phyloP scores from a whole-genome alignment of 768 basidiomycete species.

The Collybia mongolica region DNA sequence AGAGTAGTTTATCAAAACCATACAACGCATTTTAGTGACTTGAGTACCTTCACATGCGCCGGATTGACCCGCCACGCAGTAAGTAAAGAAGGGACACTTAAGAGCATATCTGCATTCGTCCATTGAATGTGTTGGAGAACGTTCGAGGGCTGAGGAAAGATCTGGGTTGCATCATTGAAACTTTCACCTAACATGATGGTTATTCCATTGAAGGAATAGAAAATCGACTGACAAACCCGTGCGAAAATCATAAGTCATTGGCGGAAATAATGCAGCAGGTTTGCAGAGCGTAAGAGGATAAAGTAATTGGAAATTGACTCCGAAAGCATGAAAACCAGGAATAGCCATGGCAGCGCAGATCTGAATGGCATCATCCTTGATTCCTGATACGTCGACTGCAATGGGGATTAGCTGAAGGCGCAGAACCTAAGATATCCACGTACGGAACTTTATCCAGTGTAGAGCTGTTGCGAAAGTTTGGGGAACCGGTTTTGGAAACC shows the following conservation, averaged over 20 bases:
- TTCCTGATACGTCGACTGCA: not conserved
- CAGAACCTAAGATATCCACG: conserved; percentile 7
- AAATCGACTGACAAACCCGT: conserved; percentile 16
- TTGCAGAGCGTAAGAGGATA: conserved; percentile 21
- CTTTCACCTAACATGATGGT: conserved; percentile 5
- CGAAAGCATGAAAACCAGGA: conserved; percentile 37
- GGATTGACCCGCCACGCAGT: conserved; percentile 31
- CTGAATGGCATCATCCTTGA: conserved; percentile 11
- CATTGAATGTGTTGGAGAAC: conserved; percentile 32
- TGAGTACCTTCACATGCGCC: conserved; percentile 14
- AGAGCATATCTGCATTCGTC: conserved; percentile 24
- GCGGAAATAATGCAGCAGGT: conserved; percentile 29
- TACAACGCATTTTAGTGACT: conserved; percentile 9
- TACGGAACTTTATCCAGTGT: conserved; percentile 29
- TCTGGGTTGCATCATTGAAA: conserved; percentile 23
- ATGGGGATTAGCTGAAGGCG: not conserved
- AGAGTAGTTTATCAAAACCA: not conserved
- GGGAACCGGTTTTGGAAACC: conserved; percentile 40
- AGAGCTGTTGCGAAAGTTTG: conserved; percentile 19
- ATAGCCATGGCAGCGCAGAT: conserved; percentile 27
- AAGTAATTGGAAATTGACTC: conserved; percentile 25
- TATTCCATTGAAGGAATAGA: conserved; percentile 29
- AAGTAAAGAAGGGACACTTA: conserved; percentile 35
- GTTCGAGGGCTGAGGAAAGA: conserved; percentile 36
- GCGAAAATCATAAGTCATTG: conserved; percentile 5